Conservation (phyloP, 768 basidiomycete species). For the Filobasidium floriforme region DNA sequence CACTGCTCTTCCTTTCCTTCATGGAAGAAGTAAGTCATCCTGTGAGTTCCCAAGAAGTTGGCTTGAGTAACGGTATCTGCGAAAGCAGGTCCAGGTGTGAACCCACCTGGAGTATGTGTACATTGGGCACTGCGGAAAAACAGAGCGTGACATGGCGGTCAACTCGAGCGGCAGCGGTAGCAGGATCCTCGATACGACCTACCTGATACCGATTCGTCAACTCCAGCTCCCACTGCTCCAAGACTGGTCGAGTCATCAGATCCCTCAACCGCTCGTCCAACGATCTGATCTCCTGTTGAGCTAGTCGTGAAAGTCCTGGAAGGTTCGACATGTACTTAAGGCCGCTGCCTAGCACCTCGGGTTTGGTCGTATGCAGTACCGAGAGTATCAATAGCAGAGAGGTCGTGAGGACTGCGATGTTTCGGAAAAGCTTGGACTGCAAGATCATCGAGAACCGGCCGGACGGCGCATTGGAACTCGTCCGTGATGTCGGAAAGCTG, state of each 20-base stretch:
- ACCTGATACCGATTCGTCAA: slow-evolving; percentile 18
- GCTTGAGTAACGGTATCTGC: not conserved
- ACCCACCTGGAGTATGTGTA: slow-evolving; percentile 31
- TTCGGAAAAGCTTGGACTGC: too few species aligned
- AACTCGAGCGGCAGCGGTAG: slow-evolving; percentile 10
- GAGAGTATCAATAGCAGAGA: too few species aligned
- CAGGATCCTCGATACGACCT: not conserved
- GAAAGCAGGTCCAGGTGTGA: not conserved
- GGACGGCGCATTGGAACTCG: too few species aligned
- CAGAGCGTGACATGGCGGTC: slow-evolving; percentile 19
- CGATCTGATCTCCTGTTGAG: slow-evolving; percentile 13
- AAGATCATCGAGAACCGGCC: too few species aligned
- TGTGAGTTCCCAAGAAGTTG: not conserved
- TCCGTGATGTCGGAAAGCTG: too few species aligned
- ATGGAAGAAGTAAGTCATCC: slow-evolving; percentile 35
- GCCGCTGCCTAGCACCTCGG: too few species aligned
- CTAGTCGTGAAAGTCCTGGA: not conserved
- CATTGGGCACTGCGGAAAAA: slow-evolving; percentile 29
- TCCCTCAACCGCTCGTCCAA: slow-evolving; percentile 26
- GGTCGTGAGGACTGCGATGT: too few species aligned
- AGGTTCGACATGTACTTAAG: too few species aligned
- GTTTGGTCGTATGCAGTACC: too few species aligned
- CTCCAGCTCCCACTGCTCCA: slow-evolving; percentile 37
- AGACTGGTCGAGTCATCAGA: slow-evolving; percentile 31
- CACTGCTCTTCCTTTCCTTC: slow-evolving; percentile 37